Conservation (phyloP, 2,329 filamentous ascomycete species). For the Sphaerostilbella broomeana region DNA sequence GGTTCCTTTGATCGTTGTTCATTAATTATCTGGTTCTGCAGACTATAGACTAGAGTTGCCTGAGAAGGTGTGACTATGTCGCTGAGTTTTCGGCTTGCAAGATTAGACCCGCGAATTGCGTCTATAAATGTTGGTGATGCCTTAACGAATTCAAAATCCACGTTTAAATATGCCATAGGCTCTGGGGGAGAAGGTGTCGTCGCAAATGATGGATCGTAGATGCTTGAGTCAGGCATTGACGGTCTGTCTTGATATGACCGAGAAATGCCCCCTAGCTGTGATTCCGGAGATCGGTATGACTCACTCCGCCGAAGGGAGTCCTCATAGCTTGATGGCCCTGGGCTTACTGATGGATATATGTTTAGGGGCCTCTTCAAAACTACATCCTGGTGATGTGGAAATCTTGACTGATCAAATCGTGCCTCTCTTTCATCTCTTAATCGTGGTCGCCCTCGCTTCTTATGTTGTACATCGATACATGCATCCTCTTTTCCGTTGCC, state of each 20-base stretch:
- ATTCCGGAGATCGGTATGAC: slow-evolving; percentile 49
- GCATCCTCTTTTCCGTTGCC: slow-evolving; percentile 74
- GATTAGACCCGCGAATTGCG: slow-evolving; percentile 42
- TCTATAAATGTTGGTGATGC: slow-evolving; percentile 51
- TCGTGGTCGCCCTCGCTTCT: slow-evolving; percentile 73
- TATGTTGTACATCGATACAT: slow-evolving; percentile 79
- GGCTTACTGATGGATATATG: slow-evolving; percentile 41
- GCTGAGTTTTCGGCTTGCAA: slow-evolving; percentile 44
- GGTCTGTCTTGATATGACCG: slow-evolving; percentile 46
- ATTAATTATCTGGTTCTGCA: slow-evolving; percentile 48
- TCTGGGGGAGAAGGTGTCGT: slow-evolving; percentile 39
- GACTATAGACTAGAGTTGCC: slow-evolving; percentile 42
- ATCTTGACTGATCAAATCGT: slow-evolving; percentile 48
- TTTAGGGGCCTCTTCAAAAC: slow-evolving; percentile 44
- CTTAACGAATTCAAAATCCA: slow-evolving; percentile 52
- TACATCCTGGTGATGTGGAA: slow-evolving; percentile 39
- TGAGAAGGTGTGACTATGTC: slow-evolving; percentile 49
- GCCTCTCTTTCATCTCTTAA: slow-evolving; percentile 64
- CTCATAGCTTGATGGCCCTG: slow-evolving; percentile 39
- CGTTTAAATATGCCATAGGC: slow-evolving; percentile 51
- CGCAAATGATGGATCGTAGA: slow-evolving; percentile 40
- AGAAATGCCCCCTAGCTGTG: slow-evolving; percentile 40
- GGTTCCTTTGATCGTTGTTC: slow-evolving; percentile 54
- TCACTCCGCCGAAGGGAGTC: slow-evolving; percentile 39
- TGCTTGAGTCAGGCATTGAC: slow-evolving; percentile 41